Base-by-base conservation (phyloP, 2,329 filamentous ascomycete genomes). In the Aspergillus sp. region DNA sequence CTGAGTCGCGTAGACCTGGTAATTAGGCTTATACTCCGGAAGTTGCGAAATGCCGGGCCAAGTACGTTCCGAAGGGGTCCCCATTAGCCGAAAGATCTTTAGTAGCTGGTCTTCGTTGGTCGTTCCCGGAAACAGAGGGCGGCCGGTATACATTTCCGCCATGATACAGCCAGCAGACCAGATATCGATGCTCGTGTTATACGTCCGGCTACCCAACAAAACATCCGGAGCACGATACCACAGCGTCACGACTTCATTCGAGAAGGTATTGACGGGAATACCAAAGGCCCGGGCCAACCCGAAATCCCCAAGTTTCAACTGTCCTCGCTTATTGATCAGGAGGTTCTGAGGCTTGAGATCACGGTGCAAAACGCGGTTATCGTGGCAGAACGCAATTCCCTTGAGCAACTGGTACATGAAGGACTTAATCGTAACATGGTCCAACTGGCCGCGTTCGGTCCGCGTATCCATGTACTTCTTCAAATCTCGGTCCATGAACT, bases 131-230 rank as follows among this genome's bases (percentile, higher is more conserved):
- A 98, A 98, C 5, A 98, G 79, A 0, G 93, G 93, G 15, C 93
- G 82, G 3, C 93, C 93, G 0, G 91, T 96, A 70, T 94, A 97
- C 90, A 98, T 96, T 72, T 98, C 93, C 7, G 93, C 93, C 93
- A 98, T 97, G 76, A 98, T 98, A 70, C 93, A 98, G 48, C 93
- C 93, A 5, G 93, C 93, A 5, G 89, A 95, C 93, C 93, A 98
- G 66, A 98, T 97, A 64, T 98, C 93, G 68, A 98, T 97, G 72
- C 89, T 95, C n/a, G 93, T 98, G 72, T 95, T 98, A 75, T 98
- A 98, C 19, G 93, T 97, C 56, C 93, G 79, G 61, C 87, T 93
- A 45, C 93, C 93, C 41, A 98, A 80, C 45, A 98, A 80, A 42
- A 98, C 93, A 61, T 98, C 93, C 0, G 93, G 93, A 1, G 93